Evolutionary conservation across 176 grass and related monocot genomes (phyloP).

Genomic region (Avena sativa): DNA sequence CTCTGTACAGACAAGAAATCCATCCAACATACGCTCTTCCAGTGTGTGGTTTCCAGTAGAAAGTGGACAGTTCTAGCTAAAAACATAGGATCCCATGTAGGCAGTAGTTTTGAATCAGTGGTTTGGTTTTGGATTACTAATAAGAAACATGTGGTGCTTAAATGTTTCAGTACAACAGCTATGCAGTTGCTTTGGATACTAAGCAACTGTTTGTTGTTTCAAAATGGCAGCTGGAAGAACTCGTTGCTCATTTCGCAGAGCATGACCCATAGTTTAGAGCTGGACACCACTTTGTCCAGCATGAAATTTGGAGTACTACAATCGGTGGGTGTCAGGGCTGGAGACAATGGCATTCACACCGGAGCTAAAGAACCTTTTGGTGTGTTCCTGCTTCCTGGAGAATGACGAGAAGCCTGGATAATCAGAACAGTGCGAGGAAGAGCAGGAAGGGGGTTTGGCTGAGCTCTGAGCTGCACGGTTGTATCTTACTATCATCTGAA

Average conservation of each 20-base stretch:
- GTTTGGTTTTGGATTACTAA: background rate
- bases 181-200: background rate
- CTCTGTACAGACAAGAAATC: background rate
- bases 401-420: too few species aligned
- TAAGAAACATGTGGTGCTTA: background rate
- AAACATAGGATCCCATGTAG: background rate
- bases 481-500: too few species aligned
- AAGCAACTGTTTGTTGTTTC: background rate
- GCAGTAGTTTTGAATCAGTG: background rate
- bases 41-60: too few species aligned
- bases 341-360: too few species aligned
- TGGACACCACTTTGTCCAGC: slow-evolving; percentile 7
- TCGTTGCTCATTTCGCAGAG: background rate
- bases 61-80: background rate
- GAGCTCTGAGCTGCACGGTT: too few species aligned
- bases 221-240: background rate
- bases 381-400: too few species aligned
- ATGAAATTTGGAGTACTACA: background rate
- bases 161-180: background rate
- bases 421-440: too few species aligned
- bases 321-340: too few species aligned
- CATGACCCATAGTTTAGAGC: background rate
- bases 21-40: background rate
- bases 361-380: too few species aligned
- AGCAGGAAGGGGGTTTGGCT: too few species aligned